Evolutionary conservation across 805 yeast genomes (phyloP).

Genomic region (Danielozyma ontarioensis): DNA sequence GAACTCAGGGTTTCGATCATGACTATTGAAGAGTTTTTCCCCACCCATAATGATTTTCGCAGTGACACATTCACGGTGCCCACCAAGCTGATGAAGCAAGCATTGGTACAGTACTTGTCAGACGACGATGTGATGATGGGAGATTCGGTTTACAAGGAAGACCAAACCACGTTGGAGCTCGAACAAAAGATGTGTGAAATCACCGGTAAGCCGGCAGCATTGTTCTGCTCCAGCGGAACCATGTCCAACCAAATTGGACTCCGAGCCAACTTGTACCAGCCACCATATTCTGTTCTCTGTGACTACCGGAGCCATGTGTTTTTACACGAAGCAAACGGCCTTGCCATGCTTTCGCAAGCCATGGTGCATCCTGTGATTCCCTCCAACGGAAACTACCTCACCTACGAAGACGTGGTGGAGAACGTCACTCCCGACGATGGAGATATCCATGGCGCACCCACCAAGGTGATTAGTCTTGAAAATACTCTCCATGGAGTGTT

Average conservation of each 20-base stretch:
- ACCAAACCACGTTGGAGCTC: constrained; percentile 57
- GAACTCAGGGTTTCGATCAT: constrained; percentile 1
- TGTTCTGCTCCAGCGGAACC: constrained; percentile 87
- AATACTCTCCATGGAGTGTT: constrained; percentile 84
- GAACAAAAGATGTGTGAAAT: constrained; percentile 61
- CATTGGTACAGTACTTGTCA: constrained; percentile 39
- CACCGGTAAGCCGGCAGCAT: constrained; percentile 76
- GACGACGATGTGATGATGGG: constrained; percentile 42
- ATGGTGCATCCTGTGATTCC: constrained; percentile 86
- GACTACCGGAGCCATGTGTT: constrained; percentile 84
- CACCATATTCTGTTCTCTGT: constrained; percentile 82
- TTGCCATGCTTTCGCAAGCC: constrained; percentile 85
- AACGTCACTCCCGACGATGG: constrained; percentile 65
- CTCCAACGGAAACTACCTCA: constrained; percentile 66
- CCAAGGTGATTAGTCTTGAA: constrained; percentile 77
- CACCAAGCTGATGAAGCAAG: constrained; percentile 59
- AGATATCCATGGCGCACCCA: constrained; percentile 86
- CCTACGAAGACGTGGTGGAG: constrained; percentile 72
- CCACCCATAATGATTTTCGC: constrained; percentile 37
- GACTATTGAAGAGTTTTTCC: constrained; percentile 12
- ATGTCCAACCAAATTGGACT: constrained; percentile 84
- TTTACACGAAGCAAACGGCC: constrained; percentile 84
- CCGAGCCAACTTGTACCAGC: constrained; percentile 69
- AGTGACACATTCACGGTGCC: constrained; percentile 93
- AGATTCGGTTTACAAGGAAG: constrained; percentile 88